Evolutionary conservation across 2,329 filamentous ascomycete species (phyloP), one percentile per base, ranked within the genome.

Genomic region (Aureobasidium sp.): DNA sequence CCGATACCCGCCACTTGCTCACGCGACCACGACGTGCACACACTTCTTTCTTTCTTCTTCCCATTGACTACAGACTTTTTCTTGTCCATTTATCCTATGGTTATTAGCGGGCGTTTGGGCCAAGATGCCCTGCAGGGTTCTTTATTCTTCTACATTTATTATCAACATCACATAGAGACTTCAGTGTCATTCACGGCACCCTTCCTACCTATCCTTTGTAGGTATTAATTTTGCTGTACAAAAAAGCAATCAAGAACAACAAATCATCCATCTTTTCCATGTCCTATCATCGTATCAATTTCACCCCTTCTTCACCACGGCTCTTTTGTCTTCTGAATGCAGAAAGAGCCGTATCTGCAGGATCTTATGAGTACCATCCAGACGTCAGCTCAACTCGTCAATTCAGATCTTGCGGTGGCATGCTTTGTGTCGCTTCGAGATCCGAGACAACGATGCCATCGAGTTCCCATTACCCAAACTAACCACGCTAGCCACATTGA

Each of bases 101-200:
- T 37, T 57, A n/a, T 37, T 48, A 58, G 54, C 54, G 54, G 54
- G 54, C 54, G 54, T 58, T 58, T 42, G 27, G 42, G 54, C 40
- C 27, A 29, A 29, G 22, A 12, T 45, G n/a, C 39, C 53, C 27
- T 31, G 45, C n/a, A n/a, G n/a, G n/a, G 24, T 48, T 48, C 27
- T 29, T n/a, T 17, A 31, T 48, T 40, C 8, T n/a, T 19, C 17
- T 40, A 40, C n/a, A 48, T 48, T n/a, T 48, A 48, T 48, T 48
- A 48, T n/a, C 45, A 48, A 29, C 45, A 48, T 17, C 22, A 48
- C 29, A 48, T 24, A 48, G 15, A 33, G 31, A 33, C 9, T 8
- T 33, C 9, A 9, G 31, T 33, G 31, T 33, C 31, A 33, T 11
- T 8, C 31, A 33, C 31, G 35, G 35, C 35, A 14, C 15, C 35